Evolutionary conservation across 2,329 filamentous ascomycete genomes (phyloP).

Genomic region (Colletotrichum sidae): DNA sequence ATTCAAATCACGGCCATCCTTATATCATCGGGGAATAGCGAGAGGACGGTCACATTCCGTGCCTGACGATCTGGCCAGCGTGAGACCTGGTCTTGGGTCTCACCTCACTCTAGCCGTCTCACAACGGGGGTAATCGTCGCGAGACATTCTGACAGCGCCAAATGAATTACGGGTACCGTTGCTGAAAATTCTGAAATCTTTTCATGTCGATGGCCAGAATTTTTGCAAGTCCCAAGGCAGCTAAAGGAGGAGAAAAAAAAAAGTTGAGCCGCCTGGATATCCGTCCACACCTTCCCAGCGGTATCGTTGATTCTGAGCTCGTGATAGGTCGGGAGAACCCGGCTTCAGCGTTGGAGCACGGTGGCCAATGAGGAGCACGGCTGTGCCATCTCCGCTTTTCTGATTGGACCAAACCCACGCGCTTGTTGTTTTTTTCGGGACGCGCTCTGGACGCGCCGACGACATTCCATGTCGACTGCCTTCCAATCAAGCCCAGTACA

Average conservation of each 20-base stretch:
- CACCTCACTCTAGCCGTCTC: conserved; percentile 20
- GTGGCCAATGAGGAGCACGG: conserved; percentile 13
- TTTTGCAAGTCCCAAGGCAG: neutral
- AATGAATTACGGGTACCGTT: conserved; percentile 1
- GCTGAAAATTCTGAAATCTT: conserved; percentile 1
- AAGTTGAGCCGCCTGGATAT: neutral
- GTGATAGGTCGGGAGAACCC: conserved; percentile 24
- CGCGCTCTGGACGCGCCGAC: conserved; percentile 32
- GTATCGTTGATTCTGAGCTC: conserved; percentile 23
- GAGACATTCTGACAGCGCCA: conserved; percentile 24
- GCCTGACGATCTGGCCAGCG: conserved; percentile 37
- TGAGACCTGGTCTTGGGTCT: conserved; percentile 16
- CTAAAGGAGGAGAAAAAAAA: conserved; percentile 8
- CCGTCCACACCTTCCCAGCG: conserved; percentile 21
- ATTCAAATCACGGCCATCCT: conserved; percentile 20
- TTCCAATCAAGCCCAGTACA: conserved; percentile 25
- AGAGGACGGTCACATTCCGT: conserved; percentile 35
- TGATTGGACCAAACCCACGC: conserved; percentile 29
- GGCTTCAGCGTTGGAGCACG: conserved; percentile 20
- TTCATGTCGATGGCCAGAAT: neutral
- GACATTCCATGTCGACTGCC: conserved; percentile 28
- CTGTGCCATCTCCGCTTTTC: neutral
- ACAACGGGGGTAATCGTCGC: conserved; percentile 30
- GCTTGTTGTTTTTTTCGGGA: conserved; percentile 36
- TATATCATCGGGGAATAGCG: conserved; percentile 31